Conservation (phyloP, 768 basidiomycete species). For the Auriculariales sp. region DNA sequence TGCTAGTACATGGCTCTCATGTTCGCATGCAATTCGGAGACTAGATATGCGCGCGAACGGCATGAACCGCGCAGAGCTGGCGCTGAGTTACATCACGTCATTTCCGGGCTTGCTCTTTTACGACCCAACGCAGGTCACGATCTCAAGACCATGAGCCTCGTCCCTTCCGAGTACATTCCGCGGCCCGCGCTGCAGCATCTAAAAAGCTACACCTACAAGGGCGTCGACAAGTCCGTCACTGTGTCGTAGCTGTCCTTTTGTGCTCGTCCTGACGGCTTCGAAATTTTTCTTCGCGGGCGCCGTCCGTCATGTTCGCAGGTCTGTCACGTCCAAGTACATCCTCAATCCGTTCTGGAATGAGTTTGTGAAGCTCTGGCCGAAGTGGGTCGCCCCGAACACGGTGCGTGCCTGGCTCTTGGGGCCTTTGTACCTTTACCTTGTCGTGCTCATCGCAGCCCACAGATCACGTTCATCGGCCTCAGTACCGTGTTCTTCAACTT, state of each 20-base stretch:
- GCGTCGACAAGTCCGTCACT: conserved; percentile 56
- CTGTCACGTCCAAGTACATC: conserved; percentile 58
- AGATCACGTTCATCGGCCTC: conserved; percentile 88
- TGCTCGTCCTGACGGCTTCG: background rate
- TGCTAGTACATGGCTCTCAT: too few species aligned
- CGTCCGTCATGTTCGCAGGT: conserved; percentile 32
- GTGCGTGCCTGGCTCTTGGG: conserved; percentile 27
- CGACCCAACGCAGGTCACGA: too few species aligned
- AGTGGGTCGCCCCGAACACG: conserved; percentile 75
- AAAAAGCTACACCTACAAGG: conserved; percentile 65
- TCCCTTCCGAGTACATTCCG: conserved; percentile 32
- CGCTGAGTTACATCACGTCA: too few species aligned
- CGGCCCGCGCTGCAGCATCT: conserved; percentile 56
- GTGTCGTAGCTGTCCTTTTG: conserved; percentile 3
- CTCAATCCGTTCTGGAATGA: conserved; percentile 82
- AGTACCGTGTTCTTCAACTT: conserved; percentile 74
- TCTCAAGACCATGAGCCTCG: background rate
- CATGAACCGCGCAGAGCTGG: too few species aligned
- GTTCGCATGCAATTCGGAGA: too few species aligned
- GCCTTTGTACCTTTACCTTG: conserved; percentile 1
- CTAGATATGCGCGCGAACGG: too few species aligned
- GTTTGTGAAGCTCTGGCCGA: conserved; percentile 82
- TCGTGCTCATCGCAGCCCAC: background rate
- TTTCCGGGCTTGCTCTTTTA: too few species aligned
- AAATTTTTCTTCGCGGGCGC: background rate